These are phyloP conservation scores for Coelastrella sp. DNA, from an alignment of 139 green algal species.

Conservation along the genomic window DNA sequence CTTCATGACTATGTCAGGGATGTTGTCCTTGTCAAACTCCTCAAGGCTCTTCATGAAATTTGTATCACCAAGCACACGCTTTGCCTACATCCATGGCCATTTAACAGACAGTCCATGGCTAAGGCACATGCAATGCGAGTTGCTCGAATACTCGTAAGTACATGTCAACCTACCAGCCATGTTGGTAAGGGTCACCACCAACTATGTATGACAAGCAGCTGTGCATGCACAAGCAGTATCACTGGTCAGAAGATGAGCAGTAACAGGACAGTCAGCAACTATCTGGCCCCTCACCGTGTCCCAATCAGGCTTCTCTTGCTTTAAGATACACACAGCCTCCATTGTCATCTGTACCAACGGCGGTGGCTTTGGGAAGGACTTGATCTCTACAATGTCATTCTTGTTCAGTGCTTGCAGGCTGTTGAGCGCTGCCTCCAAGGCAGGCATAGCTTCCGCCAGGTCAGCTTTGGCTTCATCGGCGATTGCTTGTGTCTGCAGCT, in stretches of 20 bases:
- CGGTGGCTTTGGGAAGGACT: constrained; percentile 89
- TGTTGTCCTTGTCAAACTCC: constrained; percentile 91
- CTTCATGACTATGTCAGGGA: constrained; percentile 67
- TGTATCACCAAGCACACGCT: constrained; percentile 76
- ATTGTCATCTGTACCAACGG: constrained; percentile 85
- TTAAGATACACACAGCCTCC: constrained; percentile 86
- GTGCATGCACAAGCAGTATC: background rate
- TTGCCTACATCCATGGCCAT: constrained; percentile 54
- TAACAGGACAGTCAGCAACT: background rate
- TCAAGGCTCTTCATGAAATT: constrained; percentile 84
- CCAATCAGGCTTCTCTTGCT: constrained; percentile 87
- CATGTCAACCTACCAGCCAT: no score
- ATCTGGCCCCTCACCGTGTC: constrained; percentile 58
- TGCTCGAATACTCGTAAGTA: no score
- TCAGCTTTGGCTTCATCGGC: constrained; percentile 85
- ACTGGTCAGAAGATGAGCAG: background rate
- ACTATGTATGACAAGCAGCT: background rate
- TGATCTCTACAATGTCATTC: constrained; percentile 82
- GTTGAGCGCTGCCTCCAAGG: constrained; percentile 79
- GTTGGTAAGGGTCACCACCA: no score
- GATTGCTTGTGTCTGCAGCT: constrained; percentile 72
- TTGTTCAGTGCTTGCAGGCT: constrained; percentile 86
- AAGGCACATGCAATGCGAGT: no score
- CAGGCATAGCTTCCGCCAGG: constrained; percentile 87
- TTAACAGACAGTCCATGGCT: background rate